These are phyloP conservation scores for Trichodelitschia bisporula DNA, from an alignment of 495 filamentous ascomycete genomes.

Conservation along the genomic window DNA sequence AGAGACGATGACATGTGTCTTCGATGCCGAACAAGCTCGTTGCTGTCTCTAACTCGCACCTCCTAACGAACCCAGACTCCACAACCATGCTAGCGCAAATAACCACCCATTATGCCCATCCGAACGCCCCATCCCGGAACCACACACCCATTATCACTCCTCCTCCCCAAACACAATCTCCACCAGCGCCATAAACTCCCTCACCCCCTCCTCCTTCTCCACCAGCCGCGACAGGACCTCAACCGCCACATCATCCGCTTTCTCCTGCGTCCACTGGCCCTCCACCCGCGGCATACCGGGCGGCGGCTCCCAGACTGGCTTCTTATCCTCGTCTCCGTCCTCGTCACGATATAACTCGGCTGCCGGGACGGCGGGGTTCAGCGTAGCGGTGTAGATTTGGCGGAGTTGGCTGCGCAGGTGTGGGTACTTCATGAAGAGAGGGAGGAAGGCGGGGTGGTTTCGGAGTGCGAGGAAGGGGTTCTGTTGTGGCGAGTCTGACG, in stretches of 20 bases:
- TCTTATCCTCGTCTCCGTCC: neutral
- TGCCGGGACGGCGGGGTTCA: neutral
- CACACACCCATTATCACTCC: too few species aligned
- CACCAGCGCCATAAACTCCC: constrained; percentile 1
- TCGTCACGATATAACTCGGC: neutral
- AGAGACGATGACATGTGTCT: too few species aligned
- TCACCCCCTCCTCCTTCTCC: neutral
- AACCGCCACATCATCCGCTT: neutral
- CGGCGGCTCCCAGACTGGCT: neutral
- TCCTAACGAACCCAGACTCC: too few species aligned
- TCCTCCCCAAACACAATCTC: too few species aligned
- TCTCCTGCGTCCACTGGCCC: neutral
- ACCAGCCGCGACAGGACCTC: neutral
- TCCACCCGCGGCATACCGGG: neutral
- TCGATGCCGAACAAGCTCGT: too few species aligned
- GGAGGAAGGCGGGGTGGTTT: neutral
- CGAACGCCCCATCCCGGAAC: too few species aligned
- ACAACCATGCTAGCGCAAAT: too few species aligned
- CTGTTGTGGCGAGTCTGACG: neutral
- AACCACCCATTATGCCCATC: too few species aligned
- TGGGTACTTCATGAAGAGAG: neutral
- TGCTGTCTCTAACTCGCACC: too few species aligned
- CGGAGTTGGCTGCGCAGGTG: neutral
- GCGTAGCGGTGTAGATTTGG: neutral
- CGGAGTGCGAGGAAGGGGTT: neutral